These are phyloP conservation scores for Monosporozyma solicola DNA, from an alignment of 805 yeast genomes.

Conservation along the genomic window DNA sequence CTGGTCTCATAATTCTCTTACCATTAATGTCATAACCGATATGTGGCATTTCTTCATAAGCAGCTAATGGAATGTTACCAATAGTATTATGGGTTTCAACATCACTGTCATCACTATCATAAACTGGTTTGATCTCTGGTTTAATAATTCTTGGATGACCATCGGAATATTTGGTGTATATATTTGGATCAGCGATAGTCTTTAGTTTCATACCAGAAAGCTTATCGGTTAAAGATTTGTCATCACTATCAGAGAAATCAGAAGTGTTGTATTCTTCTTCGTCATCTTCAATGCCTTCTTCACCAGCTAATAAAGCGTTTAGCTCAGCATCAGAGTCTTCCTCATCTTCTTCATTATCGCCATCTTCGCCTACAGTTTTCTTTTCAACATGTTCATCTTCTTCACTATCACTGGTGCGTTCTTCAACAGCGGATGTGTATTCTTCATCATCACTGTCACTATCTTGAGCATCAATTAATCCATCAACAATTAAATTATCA, in stretches of 20 bases:
- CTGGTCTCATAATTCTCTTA: slow-evolving; percentile 97
- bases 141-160: slow-evolving; percentile 69
- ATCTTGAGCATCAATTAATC: slow-evolving; percentile 10
- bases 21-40: slow-evolving; percentile 96
- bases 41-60: slow-evolving; percentile 96
- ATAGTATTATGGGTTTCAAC: slow-evolving; percentile 74
- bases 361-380: slow-evolving; percentile 11
- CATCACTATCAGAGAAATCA: slow-evolving; percentile 35
- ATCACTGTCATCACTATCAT: slow-evolving; percentile 91
- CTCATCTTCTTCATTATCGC: slow-evolving; percentile 22
- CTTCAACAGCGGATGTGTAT: slow-evolving; percentile 11
- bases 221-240: slow-evolving; percentile 43
- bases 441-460: slow-evolving; percentile 17
- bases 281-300: slow-evolving; percentile 25
- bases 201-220: slow-evolving; percentile 47
- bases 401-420: slow-evolving; percentile 2
- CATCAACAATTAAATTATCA: slow-evolving; percentile 10
- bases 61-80: slow-evolving; percentile 87
- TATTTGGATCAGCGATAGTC: slow-evolving; percentile 38
- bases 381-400: slow-evolving; percentile 5
- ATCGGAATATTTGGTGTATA: slow-evolving; percentile 54
- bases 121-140: slow-evolving; percentile 91
- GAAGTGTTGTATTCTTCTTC: slow-evolving; percentile 22
- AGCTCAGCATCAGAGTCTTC: slow-evolving; percentile 54
- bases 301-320: slow-evolving; percentile 51